These are phyloP conservation scores for Pichia occidentalis DNA, from an alignment of 805 yeast genomes.

Conservation along the genomic window DNA sequence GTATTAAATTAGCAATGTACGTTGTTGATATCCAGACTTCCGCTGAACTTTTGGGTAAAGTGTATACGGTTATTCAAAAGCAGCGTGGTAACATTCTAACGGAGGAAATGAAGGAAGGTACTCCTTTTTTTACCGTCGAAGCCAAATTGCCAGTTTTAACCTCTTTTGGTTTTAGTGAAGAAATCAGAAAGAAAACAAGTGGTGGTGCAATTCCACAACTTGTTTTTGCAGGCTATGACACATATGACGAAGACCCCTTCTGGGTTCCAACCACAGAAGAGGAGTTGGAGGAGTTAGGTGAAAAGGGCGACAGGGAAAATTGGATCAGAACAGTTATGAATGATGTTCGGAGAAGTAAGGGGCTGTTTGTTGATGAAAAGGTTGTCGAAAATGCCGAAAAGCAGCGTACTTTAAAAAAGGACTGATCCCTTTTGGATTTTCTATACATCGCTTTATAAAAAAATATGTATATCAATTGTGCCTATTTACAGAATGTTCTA, in stretches of 20 bases:
- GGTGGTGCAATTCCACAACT: conserved; percentile 98
- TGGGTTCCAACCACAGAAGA: conserved; percentile 99
- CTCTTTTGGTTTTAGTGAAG: conserved; percentile 95
- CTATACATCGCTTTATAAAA: neutral
- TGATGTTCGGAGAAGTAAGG: conserved; percentile 74
- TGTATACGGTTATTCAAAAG: conserved; percentile 86
- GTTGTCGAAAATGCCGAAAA: conserved; percentile 89
- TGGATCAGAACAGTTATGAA: conserved; percentile 85
- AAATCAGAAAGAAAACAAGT: conserved; percentile 83
- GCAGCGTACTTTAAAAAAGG: conserved; percentile 80
- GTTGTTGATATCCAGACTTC: conserved; percentile 93
- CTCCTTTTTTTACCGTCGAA: conserved; percentile 85
- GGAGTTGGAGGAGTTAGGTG: conserved; percentile 90
- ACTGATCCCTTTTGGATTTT: conserved; percentile 26
- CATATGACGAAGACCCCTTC: conserved; percentile 88
- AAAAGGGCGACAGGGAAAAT: conserved; percentile 74
- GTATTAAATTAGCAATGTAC: conserved; percentile 88
- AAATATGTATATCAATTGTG: no score
- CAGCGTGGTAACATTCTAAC: conserved; percentile 78
- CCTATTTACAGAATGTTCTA: conserved; percentile 5
- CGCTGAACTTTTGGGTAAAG: conserved; percentile 90
- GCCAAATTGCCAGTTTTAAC: conserved; percentile 90
- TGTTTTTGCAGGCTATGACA: conserved; percentile 81
- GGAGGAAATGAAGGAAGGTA: conserved; percentile 97
- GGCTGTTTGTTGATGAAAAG: conserved; percentile 83